Evolutionary conservation across 306 rosid genomes (phyloP), one percentile per base, ranked within the genome.

Genomic region (Quillaja saponaria): DNA sequence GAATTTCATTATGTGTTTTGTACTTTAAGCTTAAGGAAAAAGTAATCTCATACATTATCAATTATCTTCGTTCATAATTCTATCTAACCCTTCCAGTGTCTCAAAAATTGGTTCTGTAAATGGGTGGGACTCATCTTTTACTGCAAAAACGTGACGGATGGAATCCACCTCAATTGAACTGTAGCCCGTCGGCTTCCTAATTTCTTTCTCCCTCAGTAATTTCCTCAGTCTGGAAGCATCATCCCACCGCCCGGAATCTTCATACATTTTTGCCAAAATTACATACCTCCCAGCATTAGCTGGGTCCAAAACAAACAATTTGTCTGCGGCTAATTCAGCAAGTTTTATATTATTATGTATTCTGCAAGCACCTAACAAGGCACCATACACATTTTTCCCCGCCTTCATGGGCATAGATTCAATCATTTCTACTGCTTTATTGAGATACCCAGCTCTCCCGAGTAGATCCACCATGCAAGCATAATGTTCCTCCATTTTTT

Each of bases 381-480:
- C 95, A 51, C 95, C 92, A 37, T 84, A 84, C 58, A 79, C 88
- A 78, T 71, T 78, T 71, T 84, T 90, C 20, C 80, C 90, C 1
- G 97, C 85, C 72, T 75, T 44, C 47, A 86, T 50, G n/a, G 92
- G 95, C 92, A 90, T 87, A 37, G 72, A 64, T 46, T 53, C 60
- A 17, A 87, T 73, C 57, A 87, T 66, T 61, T 81, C 77, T 9
- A 79, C 73, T 18, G 97, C 95, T 38, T 67, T 72, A 35, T 84
- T 77, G 7, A 87, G 37, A 41, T 78, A 64, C 40, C 95, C 95
- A 4, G 95, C 86, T 75, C 97, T 85, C 28, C 90, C 97, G 54
- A 79, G 64, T 20, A 90, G 86, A 72, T 90, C 97, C 33, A 90
- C 97, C 54, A 87, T 77, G 65, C 92, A 82, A 40, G 90, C 92